phyloP scores from a whole-genome alignment of 2,329 filamentous ascomycete species.

The Fusarium zealandicum region DNA sequence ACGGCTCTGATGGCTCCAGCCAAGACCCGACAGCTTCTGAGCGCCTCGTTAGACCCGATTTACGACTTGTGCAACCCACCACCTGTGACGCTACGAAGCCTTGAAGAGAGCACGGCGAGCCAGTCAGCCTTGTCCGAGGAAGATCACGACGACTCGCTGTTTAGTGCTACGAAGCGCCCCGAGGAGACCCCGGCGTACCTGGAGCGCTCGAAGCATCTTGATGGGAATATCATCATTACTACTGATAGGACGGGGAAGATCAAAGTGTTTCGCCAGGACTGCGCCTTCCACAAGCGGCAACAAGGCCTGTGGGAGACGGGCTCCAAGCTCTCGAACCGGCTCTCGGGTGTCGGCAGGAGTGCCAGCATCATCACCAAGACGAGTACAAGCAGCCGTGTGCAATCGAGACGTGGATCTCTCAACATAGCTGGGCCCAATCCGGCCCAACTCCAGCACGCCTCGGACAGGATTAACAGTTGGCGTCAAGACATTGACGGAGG shows the following conservation, averaged over 20 bases:
- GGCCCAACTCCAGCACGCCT: slow-evolving; percentile 46
- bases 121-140: slow-evolving; percentile 50
- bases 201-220: slow-evolving; percentile 75
- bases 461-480: slow-evolving; percentile 89
- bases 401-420: slow-evolving; percentile 64
- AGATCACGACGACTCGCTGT: slow-evolving; percentile 46
- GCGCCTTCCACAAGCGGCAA: slow-evolving; percentile 79
- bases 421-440: slow-evolving; percentile 43
- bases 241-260: slow-evolving; percentile 88
- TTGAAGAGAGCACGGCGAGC: slow-evolving; percentile 65
- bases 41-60: slow-evolving; percentile 86
- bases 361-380: slow-evolving; percentile 63
- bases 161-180: slow-evolving; percentile 50
- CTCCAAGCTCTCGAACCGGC: slow-evolving; percentile 76
- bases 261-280: slow-evolving; percentile 96
- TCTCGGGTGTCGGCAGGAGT: slow-evolving; percentile 66
- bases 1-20: slow-evolving; percentile 86
- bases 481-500: slow-evolving; percentile 68
- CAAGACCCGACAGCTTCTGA: slow-evolving; percentile 77
- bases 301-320: slow-evolving; percentile 80
- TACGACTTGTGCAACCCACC: slow-evolving; percentile 97
- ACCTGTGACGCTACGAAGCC: slow-evolving; percentile 80
- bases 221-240: slow-evolving; percentile 91
- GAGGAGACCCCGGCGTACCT: slow-evolving; percentile 80
- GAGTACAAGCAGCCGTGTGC: slow-evolving; percentile 56